Conservation (phyloP, 441 rosid genomes). For the Daphne laureola region DNA sequence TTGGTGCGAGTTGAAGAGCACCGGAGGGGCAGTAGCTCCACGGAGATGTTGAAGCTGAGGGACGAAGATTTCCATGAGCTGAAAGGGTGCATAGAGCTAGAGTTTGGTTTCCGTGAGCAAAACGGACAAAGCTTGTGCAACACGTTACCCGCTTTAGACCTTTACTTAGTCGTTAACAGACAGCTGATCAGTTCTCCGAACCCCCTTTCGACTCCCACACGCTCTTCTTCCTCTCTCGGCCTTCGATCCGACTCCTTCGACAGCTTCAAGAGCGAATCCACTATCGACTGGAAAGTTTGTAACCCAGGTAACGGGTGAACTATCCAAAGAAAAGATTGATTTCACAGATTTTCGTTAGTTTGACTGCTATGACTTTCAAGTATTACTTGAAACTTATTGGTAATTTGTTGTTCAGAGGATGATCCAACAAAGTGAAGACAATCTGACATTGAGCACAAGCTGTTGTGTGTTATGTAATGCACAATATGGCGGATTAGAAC, state of each 20-base stretch:
- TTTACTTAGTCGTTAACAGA: constrained; percentile 83
- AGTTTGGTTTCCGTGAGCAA: constrained; percentile 84
- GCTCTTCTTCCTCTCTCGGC: constrained; percentile 34
- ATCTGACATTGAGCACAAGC: constrained; percentile 99
- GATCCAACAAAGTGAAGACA: constrained; percentile 82
- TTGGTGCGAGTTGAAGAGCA: too few species aligned
- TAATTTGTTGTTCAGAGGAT: constrained; percentile 39
- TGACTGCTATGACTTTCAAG: too few species aligned
- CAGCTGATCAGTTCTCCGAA: constrained; percentile 44
- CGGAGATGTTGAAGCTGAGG: constrained; percentile 32
- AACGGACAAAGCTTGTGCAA: constrained; percentile 59
- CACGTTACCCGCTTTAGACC: constrained; percentile 90
- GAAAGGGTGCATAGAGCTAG: constrained; percentile 93
- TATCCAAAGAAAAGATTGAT: too few species aligned
- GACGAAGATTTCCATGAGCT: constrained; percentile 88
- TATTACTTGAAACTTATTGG: not conserved
- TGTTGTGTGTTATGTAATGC: constrained; percentile 93
- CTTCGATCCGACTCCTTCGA: constrained; percentile 54
- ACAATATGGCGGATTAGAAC: constrained; percentile 6
- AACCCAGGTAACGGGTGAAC: constrained; percentile 45
- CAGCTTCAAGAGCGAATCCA: constrained; percentile 49
- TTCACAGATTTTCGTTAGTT: not conserved
- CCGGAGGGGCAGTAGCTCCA: constrained; percentile 22
- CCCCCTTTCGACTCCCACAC: constrained; percentile 57
- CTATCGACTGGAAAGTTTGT: constrained; percentile 67